phyloP scores from a whole-genome alignment of 1,284 basidiomycete genomes.

The Apiotrichum porosum region DNA sequence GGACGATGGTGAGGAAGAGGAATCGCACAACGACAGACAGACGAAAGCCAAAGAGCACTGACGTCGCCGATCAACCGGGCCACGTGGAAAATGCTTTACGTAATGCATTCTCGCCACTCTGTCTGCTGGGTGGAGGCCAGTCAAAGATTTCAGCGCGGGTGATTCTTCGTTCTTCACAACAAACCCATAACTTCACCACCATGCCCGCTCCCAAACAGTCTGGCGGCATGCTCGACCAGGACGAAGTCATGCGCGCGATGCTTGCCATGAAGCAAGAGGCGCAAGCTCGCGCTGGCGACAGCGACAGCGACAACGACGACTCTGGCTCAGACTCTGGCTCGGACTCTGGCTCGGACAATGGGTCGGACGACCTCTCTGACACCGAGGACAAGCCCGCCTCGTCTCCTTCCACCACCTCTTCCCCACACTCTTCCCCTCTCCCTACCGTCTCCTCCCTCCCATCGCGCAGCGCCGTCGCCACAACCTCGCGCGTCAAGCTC shows the following conservation, averaged over 20 bases:
- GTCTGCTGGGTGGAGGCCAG: too few species aligned
- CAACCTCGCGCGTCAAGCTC: slow-evolving; percentile 26
- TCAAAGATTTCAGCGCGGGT: too few species aligned
- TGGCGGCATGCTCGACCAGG: slow-evolving; percentile 29
- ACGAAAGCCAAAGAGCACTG: not conserved
- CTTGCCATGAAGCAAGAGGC: slow-evolving; percentile 11
- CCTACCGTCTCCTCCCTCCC: not conserved
- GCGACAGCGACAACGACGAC: slow-evolving; percentile 12
- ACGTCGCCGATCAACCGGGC: slow-evolving; percentile 1
- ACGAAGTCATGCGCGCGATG: slow-evolving; percentile 41
- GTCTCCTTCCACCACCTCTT: not conserved
- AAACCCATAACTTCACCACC: not conserved
- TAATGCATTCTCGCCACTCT: too few species aligned
- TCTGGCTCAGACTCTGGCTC: slow-evolving; percentile 1
- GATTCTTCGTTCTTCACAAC: too few species aligned
- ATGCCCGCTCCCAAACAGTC: slow-evolving; percentile 5
- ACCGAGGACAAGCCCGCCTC: not conserved
- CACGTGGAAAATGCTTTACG: not conserved
- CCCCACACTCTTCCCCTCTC: not conserved
- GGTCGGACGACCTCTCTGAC: slow-evolving; percentile 7
- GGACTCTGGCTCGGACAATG: slow-evolving; percentile 9
- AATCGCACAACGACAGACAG: not conserved
- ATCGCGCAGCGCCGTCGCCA: slow-evolving; percentile 8
- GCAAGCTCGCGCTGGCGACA: slow-evolving; percentile 39
- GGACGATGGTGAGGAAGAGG: not conserved